Evolutionary conservation across 495 filamentous ascomycete species (phyloP), one percentile per base, ranked within the genome.

Genomic region (Schizothecium vesticola): DNA sequence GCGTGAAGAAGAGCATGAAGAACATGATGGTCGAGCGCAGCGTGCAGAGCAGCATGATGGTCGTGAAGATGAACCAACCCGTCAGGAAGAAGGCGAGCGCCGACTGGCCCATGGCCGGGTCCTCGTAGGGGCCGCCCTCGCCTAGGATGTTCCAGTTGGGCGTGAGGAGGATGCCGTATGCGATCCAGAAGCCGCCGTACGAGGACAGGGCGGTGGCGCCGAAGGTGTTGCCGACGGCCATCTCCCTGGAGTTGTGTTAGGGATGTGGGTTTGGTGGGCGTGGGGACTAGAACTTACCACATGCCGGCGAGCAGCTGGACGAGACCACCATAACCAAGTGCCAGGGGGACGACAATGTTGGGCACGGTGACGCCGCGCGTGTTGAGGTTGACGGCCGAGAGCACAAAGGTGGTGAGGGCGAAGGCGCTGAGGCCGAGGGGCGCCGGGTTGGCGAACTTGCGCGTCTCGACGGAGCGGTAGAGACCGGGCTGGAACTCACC

Each of bases 21-120:
- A 98, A 99, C 73, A 94, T 94, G 75, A 97, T 89, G 70, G 94
- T 97, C 19, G 95, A 97, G 65, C 91, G 88, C 61, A 97, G 84
- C 59, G 95, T 97, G 87, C 91, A 94, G 78, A 97, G 73, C 55
- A 97, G 83, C 64, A 97, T 79, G 67, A 99, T 82, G 75, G 86
- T 89, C 73, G 94, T 99, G 88, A 99, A 99, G 85, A 99, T 95
- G 85, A 97, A 97, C 95, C 95, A 99, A 77, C 86, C 86, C n/a
- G 92, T 89, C 63, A 97, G 83, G 85, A 91, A 97, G 75, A 96
- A 86, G 65, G 92, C 93, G 65, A 97, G 84, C 3, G 90, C 91
- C 71, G 91, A 85, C 63, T 86, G 74, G 24, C 25, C 64, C 73
- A 81, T 81, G 70, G 69, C 63, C 26, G 79, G 74, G 63, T 80